Evolutionary conservation across 768 basidiomycete species (phyloP).

Genomic region (Lactarius akahatsu): DNA sequence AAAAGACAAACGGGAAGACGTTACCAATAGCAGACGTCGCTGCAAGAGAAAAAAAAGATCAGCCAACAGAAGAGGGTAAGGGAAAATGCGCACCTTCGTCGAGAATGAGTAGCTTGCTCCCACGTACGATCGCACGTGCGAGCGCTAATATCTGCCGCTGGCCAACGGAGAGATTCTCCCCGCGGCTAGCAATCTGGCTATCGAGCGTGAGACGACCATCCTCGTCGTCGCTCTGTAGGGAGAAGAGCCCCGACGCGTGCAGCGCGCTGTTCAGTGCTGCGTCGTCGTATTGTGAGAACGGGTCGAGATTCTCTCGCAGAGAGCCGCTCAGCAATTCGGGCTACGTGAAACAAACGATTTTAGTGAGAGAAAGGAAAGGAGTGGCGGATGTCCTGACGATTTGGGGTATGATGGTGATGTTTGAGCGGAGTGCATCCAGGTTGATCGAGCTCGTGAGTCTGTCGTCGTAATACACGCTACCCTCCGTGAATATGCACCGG

Average conservation of each 20-base stretch:
- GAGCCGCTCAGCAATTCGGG: slow-evolving; percentile 56
- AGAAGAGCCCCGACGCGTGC: slow-evolving; percentile 47
- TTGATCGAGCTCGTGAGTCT: slow-evolving; percentile 47
- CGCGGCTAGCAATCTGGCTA: slow-evolving; percentile 45
- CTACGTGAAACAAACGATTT: slow-evolving; percentile 29
- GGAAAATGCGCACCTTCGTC: slow-evolving; percentile 46
- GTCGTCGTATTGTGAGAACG: slow-evolving; percentile 56
- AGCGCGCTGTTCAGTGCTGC: slow-evolving; percentile 49
- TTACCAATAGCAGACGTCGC: slow-evolving; percentile 49
- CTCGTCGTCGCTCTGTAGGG: slow-evolving; percentile 40
- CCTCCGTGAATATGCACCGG: slow-evolving; percentile 53
- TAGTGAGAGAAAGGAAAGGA: slow-evolving; percentile 11
- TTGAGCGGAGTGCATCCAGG: slow-evolving; percentile 50
- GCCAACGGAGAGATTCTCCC: slow-evolving; percentile 51
- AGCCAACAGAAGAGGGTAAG: not conserved
- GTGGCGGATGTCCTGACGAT: slow-evolving; percentile 37
- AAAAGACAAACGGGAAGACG: not conserved
- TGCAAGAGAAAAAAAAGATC: slow-evolving; percentile 19
- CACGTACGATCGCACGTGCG: slow-evolving; percentile 57
- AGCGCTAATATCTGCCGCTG: slow-evolving; percentile 61
- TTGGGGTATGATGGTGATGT: slow-evolving; percentile 62
- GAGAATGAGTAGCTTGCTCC: slow-evolving; percentile 55
- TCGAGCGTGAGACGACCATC: slow-evolving; percentile 45
- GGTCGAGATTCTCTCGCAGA: slow-evolving; percentile 58
- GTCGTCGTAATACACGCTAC: slow-evolving; percentile 53